A percentile compares a stretch with the other conserved stretches of the same genome.
Conservation (phyloP, 73 alveolate species). For the Paramecium biaurelia region DNA sequence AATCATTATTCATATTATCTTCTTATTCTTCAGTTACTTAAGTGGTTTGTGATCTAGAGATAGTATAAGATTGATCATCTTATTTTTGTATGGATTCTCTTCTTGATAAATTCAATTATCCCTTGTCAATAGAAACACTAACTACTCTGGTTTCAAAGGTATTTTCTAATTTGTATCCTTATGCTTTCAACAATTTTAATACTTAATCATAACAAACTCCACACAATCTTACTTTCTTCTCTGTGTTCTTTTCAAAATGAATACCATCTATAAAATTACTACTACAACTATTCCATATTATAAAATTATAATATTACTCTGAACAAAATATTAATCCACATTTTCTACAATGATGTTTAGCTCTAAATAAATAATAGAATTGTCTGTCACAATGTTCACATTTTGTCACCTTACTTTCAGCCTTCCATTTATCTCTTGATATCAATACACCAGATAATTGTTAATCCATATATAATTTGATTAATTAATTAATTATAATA, state of each 20-base stretch:
- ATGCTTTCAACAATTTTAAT: slow-evolving; percentile 6
- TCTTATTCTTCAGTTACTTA: neutral
- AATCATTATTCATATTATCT: neutral
- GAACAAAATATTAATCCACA: slow-evolving; percentile 59
- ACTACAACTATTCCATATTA: neutral
- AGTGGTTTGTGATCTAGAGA: neutral
- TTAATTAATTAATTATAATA: neutral
- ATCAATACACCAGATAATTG: neutral
- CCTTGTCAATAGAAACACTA: neutral
- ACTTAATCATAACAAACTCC: slow-evolving; percentile 7
- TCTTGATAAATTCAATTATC: neutral
- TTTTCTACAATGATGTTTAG: slow-evolving; percentile 63
- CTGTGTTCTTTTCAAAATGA: neutral
- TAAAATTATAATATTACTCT: neutral
- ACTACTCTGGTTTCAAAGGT: neutral
- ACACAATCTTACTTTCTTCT: slow-evolving; percentile 11
- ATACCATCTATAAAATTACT: neutral
- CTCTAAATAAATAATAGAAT: slow-evolving; percentile 31
- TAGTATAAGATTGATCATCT: neutral
- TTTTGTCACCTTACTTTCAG: slow-evolving; percentile 2
- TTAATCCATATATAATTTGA: neutral
- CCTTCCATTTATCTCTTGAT: slow-evolving; percentile 7
- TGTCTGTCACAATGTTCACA: slow-evolving; percentile 44
- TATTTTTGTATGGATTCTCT: neutral
- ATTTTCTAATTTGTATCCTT: neutral